Percentiles rank a stretch among this genome's conserved stretches.
Evolutionary conservation across 495 filamentous ascomycete species (phyloP).

Genomic region (Aspergillus ellipticus): DNA sequence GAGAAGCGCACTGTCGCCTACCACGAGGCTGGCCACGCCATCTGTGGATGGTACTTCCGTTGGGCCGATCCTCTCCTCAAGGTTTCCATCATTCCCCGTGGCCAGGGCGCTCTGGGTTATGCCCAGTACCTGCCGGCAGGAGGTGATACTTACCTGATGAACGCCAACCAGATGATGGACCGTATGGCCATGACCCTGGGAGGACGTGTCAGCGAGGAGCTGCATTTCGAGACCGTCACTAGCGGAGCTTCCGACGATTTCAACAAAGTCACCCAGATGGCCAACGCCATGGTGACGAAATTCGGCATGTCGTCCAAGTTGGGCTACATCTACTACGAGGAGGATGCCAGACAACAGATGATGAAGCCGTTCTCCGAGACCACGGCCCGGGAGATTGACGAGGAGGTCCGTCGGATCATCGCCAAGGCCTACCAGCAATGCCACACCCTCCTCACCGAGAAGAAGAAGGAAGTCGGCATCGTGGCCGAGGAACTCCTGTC

Average conservation of each 20-base stretch:
- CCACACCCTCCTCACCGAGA: slow-evolving; percentile 72
- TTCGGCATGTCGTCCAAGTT: slow-evolving; percentile 96
- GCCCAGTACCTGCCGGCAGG: slow-evolving; percentile 90
- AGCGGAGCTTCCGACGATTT: slow-evolving; percentile 94
- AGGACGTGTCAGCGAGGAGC: slow-evolving; percentile 88
- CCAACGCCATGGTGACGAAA: slow-evolving; percentile 93
- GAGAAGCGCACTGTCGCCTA: slow-evolving; percentile 96
- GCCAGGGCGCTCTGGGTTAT: slow-evolving; percentile 88
- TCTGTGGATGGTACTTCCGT: slow-evolving; percentile 97
- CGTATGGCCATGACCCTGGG: slow-evolving; percentile 99
- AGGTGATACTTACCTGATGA: slow-evolving; percentile 88
- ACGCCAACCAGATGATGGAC: slow-evolving; percentile 93
- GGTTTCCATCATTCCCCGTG: slow-evolving; percentile 96
- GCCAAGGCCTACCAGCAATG: slow-evolving; percentile 90
- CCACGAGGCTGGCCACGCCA: slow-evolving; percentile 96
- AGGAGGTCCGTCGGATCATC: slow-evolving; percentile 84
- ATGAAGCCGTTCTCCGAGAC: slow-evolving; percentile 95
- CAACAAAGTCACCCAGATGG: slow-evolving; percentile 96
- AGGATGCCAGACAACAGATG: slow-evolving; percentile 70
- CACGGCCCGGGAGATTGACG: slow-evolving; percentile 86
- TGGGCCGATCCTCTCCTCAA: slow-evolving; percentile 96
- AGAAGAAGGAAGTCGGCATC: slow-evolving; percentile 82
- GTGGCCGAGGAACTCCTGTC: slow-evolving; percentile 88
- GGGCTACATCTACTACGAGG: slow-evolving; percentile 84
- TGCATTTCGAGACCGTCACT: slow-evolving; percentile 95